phyloP scores from a whole-genome alignment of 192 early-diverging fungal genomes.

The Entophlyctis helioformis region DNA sequence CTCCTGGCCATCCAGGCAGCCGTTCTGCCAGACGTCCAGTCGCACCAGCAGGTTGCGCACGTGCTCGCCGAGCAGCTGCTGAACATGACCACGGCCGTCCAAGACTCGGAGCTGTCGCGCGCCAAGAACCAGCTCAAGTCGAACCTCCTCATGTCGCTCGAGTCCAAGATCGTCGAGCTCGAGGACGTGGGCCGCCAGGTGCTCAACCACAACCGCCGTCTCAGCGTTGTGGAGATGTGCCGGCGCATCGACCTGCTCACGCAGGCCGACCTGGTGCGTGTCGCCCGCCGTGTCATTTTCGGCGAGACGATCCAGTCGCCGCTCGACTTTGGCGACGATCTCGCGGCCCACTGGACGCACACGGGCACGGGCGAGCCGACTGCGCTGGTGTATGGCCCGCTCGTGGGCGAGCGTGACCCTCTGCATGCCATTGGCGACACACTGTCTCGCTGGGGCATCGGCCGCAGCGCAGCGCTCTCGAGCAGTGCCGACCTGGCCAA shows the following conservation, averaged over 20 bases:
- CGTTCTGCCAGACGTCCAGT: conserved; percentile 60
- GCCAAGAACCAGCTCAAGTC: conserved; percentile 96
- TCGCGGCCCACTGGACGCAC: conserved; percentile 11
- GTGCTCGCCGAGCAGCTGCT: conserved; percentile 78
- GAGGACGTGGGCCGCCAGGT: conserved; percentile 91
- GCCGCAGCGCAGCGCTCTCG: not conserved
- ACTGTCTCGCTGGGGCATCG: not conserved
- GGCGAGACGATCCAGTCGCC: conserved; percentile 32
- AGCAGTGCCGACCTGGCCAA: not conserved
- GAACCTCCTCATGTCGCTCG: conserved; percentile 86
- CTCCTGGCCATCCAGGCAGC: conserved; percentile 88
- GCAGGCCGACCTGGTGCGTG: conserved; percentile 61
- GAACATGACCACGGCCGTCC: conserved; percentile 42
- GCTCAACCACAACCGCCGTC: conserved; percentile 55
- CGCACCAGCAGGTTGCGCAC: conserved; percentile 58
- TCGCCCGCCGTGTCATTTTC: conserved; percentile 57
- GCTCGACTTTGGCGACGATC: conserved; percentile 14
- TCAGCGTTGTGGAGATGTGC: conserved; percentile 67
- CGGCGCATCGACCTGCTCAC: conserved; percentile 67
- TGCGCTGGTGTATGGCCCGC: conserved; percentile 24
- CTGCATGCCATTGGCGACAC: not conserved
- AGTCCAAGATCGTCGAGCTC: conserved; percentile 82
- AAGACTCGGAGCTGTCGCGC: conserved; percentile 53
- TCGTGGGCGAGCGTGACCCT: conserved; percentile 13
- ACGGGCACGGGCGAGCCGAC: conserved; percentile 20